Evolutionary conservation across 1,284 basidiomycete genomes (phyloP).

Genomic region (Ustilago tritici): DNA sequence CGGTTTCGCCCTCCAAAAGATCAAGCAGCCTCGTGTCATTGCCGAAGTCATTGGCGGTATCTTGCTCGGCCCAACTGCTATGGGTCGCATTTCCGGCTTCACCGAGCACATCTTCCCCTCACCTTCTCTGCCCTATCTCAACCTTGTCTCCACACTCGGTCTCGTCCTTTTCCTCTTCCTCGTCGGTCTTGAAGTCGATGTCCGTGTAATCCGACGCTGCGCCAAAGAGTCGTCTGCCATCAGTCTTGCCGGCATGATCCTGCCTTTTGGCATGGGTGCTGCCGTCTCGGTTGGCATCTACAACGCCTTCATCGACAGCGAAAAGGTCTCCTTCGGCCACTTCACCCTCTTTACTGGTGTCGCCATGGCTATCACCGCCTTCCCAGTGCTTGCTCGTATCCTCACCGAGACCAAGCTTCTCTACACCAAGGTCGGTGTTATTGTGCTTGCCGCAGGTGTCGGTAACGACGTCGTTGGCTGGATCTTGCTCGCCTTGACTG

Average conservation of each 20-base stretch:
- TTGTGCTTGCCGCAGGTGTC: constrained; percentile 89
- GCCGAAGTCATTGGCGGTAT: constrained; percentile 88
- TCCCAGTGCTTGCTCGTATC: constrained; percentile 82
- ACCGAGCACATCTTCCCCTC: constrained; percentile 63
- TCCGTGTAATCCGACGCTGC: constrained; percentile 76
- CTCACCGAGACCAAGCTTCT: constrained; percentile 76
- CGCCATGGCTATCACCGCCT: constrained; percentile 89
- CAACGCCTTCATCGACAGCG: constrained; percentile 78
- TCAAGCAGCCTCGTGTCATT: constrained; percentile 86
- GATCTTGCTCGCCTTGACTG: constrained; percentile 80
- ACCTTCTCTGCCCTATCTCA: constrained; percentile 81
- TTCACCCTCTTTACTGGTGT: constrained; percentile 95
- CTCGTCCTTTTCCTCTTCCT: constrained; percentile 77
- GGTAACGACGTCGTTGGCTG: constrained; percentile 84
- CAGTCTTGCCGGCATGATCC: constrained; percentile 76
- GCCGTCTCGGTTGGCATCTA: constrained; percentile 85
- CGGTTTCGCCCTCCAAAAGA: constrained; percentile 75
- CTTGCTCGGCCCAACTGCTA: constrained; percentile 73
- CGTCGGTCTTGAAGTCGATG: constrained; percentile 91
- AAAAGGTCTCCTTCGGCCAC: constrained; percentile 78
- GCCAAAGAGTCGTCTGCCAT: constrained; percentile 70
- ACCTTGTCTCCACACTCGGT: constrained; percentile 90
- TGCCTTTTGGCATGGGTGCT: constrained; percentile 87
- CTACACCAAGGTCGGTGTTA: constrained; percentile 91
- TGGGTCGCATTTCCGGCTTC: constrained; percentile 66